Conservation (phyloP, 2,329 filamentous ascomycete genomes). For the Furcasterigmium furcatum region DNA sequence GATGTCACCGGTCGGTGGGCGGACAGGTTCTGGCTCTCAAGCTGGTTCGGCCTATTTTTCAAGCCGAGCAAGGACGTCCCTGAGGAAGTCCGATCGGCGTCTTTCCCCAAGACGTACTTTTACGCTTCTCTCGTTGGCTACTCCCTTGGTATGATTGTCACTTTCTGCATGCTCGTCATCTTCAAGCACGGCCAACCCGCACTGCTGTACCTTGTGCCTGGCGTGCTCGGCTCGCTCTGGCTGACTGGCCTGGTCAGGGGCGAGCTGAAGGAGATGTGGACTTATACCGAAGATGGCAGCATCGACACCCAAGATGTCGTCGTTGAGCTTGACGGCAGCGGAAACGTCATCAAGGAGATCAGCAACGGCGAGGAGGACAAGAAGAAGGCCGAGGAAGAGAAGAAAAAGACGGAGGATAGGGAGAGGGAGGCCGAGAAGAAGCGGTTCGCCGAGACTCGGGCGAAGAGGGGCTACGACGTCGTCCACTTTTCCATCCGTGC, state of each 20-base stretch:
- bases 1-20: constrained; percentile 75
- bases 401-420: constrained; percentile 12
- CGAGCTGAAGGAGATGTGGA: constrained; percentile 74
- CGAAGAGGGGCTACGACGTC: constrained; percentile 12
- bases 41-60: constrained; percentile 13
- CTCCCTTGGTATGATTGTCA: constrained; percentile 70
- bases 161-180: constrained; percentile 72
- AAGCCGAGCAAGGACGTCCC: constrained; percentile 18
- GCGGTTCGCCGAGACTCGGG: background rate
- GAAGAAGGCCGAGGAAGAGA: constrained; percentile 20
- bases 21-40: constrained; percentile 73
- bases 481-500: constrained; percentile 20
- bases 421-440: constrained; percentile 10
- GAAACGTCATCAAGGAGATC: constrained; percentile 38
- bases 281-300: constrained; percentile 71
- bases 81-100: constrained; percentile 31
- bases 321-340: constrained; percentile 49
- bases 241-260: constrained; percentile 67
- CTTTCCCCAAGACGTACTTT: constrained; percentile 86
- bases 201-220: constrained; percentile 86
- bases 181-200: constrained; percentile 85
- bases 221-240: constrained; percentile 74
- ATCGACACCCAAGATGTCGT: constrained; percentile 53
- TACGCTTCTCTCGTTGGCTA: constrained; percentile 75
- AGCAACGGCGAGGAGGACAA: constrained; percentile 33